These are phyloP conservation scores for Saccharomyces hybrid DNA, from an alignment of 1,139 yeast genomes.

Conservation along the genomic window DNA sequence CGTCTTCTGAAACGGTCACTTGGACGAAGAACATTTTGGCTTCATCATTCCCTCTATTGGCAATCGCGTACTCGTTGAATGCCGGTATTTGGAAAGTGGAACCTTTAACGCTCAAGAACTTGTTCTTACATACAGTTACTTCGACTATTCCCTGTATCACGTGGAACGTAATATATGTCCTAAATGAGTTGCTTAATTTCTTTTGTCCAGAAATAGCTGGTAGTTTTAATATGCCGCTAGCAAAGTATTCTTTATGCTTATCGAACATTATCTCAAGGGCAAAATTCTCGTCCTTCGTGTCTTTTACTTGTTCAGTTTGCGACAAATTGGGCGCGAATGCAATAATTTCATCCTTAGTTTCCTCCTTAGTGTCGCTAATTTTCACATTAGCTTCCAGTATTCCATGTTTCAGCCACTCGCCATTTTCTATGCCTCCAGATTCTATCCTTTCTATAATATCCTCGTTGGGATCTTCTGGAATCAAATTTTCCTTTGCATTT, in stretches of 20 bases:
- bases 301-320: conserved; percentile 39
- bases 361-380: conserved; percentile 38
- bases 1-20: conserved; percentile 36
- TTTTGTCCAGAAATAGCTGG: conserved; percentile 56
- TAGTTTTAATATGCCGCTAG: conserved; percentile 68
- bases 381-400: conserved; percentile 49
- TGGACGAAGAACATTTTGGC: conserved; percentile 76
- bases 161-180: conserved; percentile 65
- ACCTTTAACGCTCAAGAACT: conserved; percentile 60
- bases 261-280: conserved; percentile 62
- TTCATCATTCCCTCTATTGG: conserved; percentile 48
- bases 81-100: conserved; percentile 79
- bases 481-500: conserved; percentile 4
- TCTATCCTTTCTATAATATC: conserved; percentile 20
- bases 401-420: conserved; percentile 51
- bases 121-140: conserved; percentile 53
- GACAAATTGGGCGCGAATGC: conserved; percentile 68
- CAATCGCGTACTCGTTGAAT: conserved; percentile 61
- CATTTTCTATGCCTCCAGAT: conserved; percentile 38
- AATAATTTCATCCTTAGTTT: conserved; percentile 41
- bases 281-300: conserved; percentile 48
- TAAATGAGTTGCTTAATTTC: conserved; percentile 54
- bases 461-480: conserved; percentile 17
- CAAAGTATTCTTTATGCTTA: conserved; percentile 57
- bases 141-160: conserved; percentile 66